Evolutionary conservation across 2,329 filamentous ascomycete species (phyloP).

Genomic region (Aspergillus pseudoglaucus): DNA sequence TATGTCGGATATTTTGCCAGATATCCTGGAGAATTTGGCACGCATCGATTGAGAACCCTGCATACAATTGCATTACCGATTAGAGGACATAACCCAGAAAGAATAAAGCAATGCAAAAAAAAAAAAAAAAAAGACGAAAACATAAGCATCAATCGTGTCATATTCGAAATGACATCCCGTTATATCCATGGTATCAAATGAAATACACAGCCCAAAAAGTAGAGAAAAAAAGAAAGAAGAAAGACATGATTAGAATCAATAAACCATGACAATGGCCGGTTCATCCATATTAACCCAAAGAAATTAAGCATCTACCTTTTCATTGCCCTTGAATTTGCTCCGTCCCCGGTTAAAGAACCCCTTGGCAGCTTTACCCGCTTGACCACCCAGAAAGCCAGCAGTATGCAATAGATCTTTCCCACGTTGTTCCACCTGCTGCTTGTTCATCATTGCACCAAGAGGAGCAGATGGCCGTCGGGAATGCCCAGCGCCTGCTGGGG

Average conservation of each 20-base stretch:
- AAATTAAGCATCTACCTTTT: constrained; percentile 79
- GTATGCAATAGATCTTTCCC: constrained; percentile 84
- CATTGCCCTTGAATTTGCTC: constrained; percentile 66
- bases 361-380: constrained; percentile 75
- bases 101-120: constrained; percentile 4
- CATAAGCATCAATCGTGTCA: constrained; percentile 21
- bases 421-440: constrained; percentile 67
- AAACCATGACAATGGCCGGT: too few relatives aligned
- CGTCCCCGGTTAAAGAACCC: constrained; percentile 86
- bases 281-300: constrained; percentile 23
- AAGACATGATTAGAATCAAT: constrained; percentile 8
- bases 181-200: constrained; percentile 26
- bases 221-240: constrained; percentile 11
- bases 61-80: constrained; percentile 18
- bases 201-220: constrained; percentile 7
- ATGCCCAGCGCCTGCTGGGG: constrained; percentile 28
- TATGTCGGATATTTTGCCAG: neutral
- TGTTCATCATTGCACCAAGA: constrained; percentile 40
- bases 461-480: constrained; percentile 30
- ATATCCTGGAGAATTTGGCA: constrained; percentile 5
- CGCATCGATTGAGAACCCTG: constrained; percentile 23
- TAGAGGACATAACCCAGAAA: constrained; percentile 22
- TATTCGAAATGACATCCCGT: constrained; percentile 20
- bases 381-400: constrained; percentile 64
- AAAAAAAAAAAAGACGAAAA: constrained; percentile 1